These are phyloP conservation scores for Psophocarpus tetragonolobus DNA, from an alignment of 306 rosid genomes.

Conservation along the genomic window DNA sequence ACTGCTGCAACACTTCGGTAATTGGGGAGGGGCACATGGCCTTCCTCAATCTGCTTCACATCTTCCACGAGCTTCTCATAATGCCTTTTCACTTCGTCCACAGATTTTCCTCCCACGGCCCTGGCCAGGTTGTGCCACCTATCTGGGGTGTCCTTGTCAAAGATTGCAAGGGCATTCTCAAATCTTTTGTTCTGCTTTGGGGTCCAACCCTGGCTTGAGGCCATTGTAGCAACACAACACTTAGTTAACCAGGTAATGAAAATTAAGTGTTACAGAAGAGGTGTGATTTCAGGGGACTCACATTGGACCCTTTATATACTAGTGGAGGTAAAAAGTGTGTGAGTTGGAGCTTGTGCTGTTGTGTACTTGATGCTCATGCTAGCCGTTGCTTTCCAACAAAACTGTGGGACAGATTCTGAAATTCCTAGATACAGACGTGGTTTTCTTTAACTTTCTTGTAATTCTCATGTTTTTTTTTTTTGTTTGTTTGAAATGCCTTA, in stretches of 20 bases:
- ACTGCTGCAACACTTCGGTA: slow-evolving; percentile 38
- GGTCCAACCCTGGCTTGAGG: slow-evolving; percentile 65
- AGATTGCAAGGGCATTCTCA: slow-evolving; percentile 72
- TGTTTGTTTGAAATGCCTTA: not conserved
- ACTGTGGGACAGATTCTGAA: slow-evolving; percentile 41
- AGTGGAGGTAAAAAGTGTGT: slow-evolving; percentile 4
- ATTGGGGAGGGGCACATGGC: slow-evolving; percentile 67
- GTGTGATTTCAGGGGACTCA: not conserved
- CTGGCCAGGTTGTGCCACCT: slow-evolving; percentile 73
- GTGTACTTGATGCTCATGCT: slow-evolving; percentile 21
- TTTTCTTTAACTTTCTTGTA: slow-evolving; percentile 20
- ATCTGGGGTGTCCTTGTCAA: slow-evolving; percentile 62
- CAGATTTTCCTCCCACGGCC: slow-evolving; percentile 77
- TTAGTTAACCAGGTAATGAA: not conserved
- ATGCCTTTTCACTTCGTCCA: slow-evolving; percentile 72
- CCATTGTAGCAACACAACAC: slow-evolving; percentile 23
- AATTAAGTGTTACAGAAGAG: not conserved
- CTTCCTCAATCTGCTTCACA: slow-evolving; percentile 63
- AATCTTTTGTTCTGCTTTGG: slow-evolving; percentile 70
- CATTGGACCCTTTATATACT: slow-evolving; percentile 51
- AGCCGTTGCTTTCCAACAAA: slow-evolving; percentile 43
- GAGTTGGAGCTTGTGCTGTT: slow-evolving; percentile 1
- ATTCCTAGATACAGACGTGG: slow-evolving; percentile 15
- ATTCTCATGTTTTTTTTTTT: not conserved
- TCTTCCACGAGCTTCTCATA: slow-evolving; percentile 71